Percentiles rank a stretch among this genome's conserved stretches.
phyloP scores from a whole-genome alignment of 176 grass and related monocot genomes.

The Carex scoparia region DNA sequence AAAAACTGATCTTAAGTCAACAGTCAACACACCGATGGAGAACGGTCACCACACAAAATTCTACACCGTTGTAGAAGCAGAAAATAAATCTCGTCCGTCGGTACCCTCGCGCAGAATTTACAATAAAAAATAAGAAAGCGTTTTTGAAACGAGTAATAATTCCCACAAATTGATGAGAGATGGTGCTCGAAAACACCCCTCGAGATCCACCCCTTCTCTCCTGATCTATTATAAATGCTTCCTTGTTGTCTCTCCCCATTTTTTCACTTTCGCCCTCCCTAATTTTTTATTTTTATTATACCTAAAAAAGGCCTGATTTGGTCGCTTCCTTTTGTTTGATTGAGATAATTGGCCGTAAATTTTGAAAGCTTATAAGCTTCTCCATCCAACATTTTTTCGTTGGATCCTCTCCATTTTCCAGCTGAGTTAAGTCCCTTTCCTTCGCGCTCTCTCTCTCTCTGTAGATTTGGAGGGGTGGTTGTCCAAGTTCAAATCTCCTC shows the following conservation, averaged over 20 bases:
- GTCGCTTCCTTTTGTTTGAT: not conserved
- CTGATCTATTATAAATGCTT: not conserved
- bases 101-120: not conserved
- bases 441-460: not conserved
- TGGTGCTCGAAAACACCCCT: not conserved
- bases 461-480: not conserved
- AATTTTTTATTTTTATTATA: too few species aligned
- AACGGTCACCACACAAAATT: not conserved
- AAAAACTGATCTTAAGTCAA: not conserved
- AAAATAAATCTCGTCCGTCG: not conserved
- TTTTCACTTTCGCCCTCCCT: not conserved
- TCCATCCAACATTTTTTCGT: not conserved
- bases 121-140: not conserved
- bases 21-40: not conserved
- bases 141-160: not conserved
- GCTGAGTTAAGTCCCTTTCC: not conserved
- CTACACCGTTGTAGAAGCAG: not conserved
- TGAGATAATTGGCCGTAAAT: not conserved
- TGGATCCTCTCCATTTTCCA: not conserved
- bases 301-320: not conserved
- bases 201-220: constrained; percentile 4
- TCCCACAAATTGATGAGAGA: not conserved
- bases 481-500: not conserved
- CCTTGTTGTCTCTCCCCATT: not conserved
- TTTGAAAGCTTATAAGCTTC: constrained; percentile 2